Base-by-base conservation (phyloP, 1,284 basidiomycete genomes). In the Melampsora larici-populina region DNA sequence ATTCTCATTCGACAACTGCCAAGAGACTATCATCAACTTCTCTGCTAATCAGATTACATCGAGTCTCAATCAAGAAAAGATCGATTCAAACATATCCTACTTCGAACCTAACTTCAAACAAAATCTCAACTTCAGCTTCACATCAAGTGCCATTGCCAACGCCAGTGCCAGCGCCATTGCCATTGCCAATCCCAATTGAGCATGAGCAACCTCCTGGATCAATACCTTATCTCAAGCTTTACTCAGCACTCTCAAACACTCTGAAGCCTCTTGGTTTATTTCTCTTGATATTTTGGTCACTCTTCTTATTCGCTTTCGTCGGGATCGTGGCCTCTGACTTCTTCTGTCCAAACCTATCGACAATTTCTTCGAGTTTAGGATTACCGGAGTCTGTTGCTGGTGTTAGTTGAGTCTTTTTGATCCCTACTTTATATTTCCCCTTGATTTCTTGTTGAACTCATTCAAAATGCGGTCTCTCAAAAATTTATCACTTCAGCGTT, bases 271-370 rank as follows among this genome's bases (percentile, higher is more conserved):
- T 89, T 31, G 81, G 88, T 26, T 92, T 93, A 84, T 81, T 83
- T 2, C 87, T 86, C 62, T 87, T 92, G 79, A 80, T 91, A 24
- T 73, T 91, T 48, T 94, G 92, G 92, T 88, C 93, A 43, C 81
- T 89, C 31, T 93, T 94, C 85, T 88, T 94, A 75, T 94, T 94
- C 85, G 92, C 91, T 29, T 86, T 92, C 68, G 89, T 96, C 29
- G 93, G 94, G 3, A 96, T 97, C 83, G 91, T 90, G 80, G 93
- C 94, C 11, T 91, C 92, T 51, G 94, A 97, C 85, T 97, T 96
- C 86, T 96, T 97, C 86, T 94, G 92, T 66, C 94, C 94, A 1
- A 97, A 97, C 84, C 88, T 97, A 43, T 78, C 91, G 0, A 92
- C 93, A 0, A 90, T 96, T 49, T 89, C 94, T 0, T 87, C 90